Evolutionary conservation across 768 basidiomycete species (phyloP).

Genomic region (Collybia sp.): DNA sequence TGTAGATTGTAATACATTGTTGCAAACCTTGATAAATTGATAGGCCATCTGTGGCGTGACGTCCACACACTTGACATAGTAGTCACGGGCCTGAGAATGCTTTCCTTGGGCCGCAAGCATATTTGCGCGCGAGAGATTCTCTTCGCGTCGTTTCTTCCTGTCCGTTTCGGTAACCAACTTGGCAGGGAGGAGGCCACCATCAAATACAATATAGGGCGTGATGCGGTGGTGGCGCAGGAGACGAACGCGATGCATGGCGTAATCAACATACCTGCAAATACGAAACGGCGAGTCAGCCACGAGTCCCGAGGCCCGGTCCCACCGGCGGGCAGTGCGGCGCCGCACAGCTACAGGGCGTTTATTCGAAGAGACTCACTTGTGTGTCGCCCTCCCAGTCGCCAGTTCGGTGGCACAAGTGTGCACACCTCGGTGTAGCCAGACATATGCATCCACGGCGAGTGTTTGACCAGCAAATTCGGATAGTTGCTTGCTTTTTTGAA

Average conservation of each 20-base stretch:
- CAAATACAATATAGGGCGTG: constrained; percentile 90
- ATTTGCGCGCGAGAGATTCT: constrained; percentile 71
- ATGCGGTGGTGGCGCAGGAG: constrained; percentile 83
- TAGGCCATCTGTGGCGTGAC: constrained; percentile 97
- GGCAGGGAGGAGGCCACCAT: constrained; percentile 92
- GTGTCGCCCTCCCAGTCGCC: constrained; percentile 78
- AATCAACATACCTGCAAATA: constrained; percentile 81
- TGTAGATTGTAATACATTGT: neutral
- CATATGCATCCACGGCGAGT: constrained; percentile 92
- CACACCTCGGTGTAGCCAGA: constrained; percentile 87
- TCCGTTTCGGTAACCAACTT: constrained; percentile 88
- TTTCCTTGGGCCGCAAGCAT: constrained; percentile 74
- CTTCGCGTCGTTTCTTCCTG: constrained; percentile 70
- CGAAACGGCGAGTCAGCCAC: too few relatives aligned
- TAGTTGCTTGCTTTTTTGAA: constrained; percentile 74
- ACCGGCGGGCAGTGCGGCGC: neutral
- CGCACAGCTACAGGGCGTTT: neutral
- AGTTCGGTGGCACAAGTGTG: constrained; percentile 89
- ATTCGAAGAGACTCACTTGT: constrained; percentile 51
- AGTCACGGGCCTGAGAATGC: constrained; percentile 77
- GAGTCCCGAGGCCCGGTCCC: neutral
- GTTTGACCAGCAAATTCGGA: constrained; percentile 82
- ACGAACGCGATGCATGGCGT: constrained; percentile 89
- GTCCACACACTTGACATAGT: constrained; percentile 87
- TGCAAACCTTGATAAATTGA: constrained; percentile 88